Evolutionary conservation across 345 rosid genomes (phyloP).

Genomic region (Gossypium stocksii): DNA sequence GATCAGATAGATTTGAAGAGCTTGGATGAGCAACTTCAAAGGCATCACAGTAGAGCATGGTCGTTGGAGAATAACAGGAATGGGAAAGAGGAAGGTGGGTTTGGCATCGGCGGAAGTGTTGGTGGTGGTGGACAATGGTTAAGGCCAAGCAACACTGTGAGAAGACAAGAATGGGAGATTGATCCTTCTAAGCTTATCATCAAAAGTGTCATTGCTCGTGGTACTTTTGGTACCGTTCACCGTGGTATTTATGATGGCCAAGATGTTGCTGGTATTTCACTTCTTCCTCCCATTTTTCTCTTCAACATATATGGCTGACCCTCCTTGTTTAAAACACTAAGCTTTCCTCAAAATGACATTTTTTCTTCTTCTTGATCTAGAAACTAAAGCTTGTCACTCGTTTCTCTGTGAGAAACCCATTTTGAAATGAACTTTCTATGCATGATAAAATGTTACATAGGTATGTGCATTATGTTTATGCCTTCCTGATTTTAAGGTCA

Average conservation of each 20-base stretch:
- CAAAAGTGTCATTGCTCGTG: conserved; percentile 81
- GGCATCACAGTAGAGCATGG: conserved; percentile 79
- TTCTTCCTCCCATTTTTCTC: not conserved
- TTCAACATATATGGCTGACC: not conserved
- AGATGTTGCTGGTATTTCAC: conserved; percentile 81
- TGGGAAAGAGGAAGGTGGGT: conserved; percentile 34
- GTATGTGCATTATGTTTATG: not conserved
- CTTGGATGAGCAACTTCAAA: conserved; percentile 88
- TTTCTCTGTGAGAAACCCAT: not conserved
- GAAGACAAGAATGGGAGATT: conserved; percentile 93
- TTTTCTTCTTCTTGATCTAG: not conserved
- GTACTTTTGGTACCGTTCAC: conserved; percentile 95
- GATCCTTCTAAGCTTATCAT: conserved; percentile 87
- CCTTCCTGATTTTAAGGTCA: not conserved
- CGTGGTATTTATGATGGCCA: conserved; percentile 88
- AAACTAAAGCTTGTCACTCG: not conserved
- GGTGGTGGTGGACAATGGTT: not conserved
- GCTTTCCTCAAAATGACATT: conserved; percentile 8
- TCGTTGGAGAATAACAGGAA: conserved; percentile 76
- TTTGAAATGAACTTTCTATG: not conserved
- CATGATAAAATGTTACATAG: not conserved
- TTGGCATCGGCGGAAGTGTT: conserved; percentile 14
- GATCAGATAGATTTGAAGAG: conserved; percentile 97
- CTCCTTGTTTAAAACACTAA: not conserved
- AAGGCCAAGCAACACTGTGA: conserved; percentile 18